Conservation (phyloP, 495 filamentous ascomycete genomes). For the Xylaria curta region DNA sequence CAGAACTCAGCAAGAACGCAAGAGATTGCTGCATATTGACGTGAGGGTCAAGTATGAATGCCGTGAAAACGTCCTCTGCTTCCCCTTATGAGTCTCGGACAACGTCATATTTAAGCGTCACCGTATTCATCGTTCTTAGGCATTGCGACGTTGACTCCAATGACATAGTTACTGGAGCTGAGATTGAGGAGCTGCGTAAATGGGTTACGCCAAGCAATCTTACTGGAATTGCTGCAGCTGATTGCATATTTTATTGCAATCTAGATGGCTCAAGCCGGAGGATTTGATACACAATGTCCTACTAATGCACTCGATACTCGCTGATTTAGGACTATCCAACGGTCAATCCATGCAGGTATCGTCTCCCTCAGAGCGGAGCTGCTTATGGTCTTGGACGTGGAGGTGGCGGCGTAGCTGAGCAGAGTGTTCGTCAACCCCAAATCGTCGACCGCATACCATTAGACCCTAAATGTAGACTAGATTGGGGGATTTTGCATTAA, state of each 20-base stretch:
- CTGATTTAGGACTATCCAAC: neutral
- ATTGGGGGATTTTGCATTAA: neutral
- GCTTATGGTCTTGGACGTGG: neutral
- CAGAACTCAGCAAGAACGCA: conserved; percentile 32
- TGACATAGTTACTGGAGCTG: conserved; percentile 10
- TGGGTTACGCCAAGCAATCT: neutral
- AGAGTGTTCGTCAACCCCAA: neutral
- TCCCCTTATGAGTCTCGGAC: neutral
- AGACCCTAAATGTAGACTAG: neutral
- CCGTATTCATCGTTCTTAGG: neutral
- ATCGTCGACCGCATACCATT: neutral
- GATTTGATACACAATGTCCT: neutral
- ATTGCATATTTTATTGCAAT: conserved; percentile 26
- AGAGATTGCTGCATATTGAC: conserved; percentile 29
- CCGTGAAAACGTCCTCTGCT: neutral
- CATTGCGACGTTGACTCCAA: conserved; percentile 18
- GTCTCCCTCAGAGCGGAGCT: conserved; percentile 9
- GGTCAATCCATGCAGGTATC: conserved; percentile 8
- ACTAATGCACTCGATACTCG: conserved; percentile 7
- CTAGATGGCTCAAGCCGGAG: conserved; percentile 14
- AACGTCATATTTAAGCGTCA: conserved; percentile 22
- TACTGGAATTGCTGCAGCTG: conserved; percentile 5
- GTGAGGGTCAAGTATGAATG: neutral
- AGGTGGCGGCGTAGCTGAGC: conserved; percentile 6
- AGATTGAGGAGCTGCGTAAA: conserved; percentile 3